Base-by-base conservation (phyloP, 345 rosid species). In the Physaria fendleri region DNA sequence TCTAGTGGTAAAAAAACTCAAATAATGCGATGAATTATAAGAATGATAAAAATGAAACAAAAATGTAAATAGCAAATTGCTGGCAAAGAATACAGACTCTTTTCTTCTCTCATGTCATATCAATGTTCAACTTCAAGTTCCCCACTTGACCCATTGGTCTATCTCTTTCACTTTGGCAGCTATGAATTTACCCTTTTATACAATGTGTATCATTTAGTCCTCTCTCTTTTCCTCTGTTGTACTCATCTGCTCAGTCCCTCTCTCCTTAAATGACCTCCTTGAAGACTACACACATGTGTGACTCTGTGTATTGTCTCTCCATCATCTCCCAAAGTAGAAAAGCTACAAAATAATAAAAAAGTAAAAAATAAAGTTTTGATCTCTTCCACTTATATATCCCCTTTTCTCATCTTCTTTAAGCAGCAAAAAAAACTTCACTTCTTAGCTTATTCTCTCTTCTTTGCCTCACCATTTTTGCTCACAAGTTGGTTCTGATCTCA, bases 201-300 rank as follows among this genome's bases (percentile, higher is more conserved):
- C 78, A 74, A 62, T 75, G 50, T 54, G 61, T 59, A 74, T n/a
- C 86, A 81, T 35, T 65, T 72, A 75, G 86, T 80, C 74, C 61
- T 47, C 59, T 79, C 72, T 65, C 23, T 14, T 60, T 64, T 61
- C 47, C 43, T 46, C 40, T 50, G 32, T n/a, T n/a, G n/a, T n/a
- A n/a, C n/a, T n/a, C n/a, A n/a, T n/a, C n/a, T n/a, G n/a, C n/a
- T n/a, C n/a, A n/a, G n/a, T n/a, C n/a, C n/a, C n/a, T n/a, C n/a
- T n/a, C n/a, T n/a, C n/a, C n/a, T n/a, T n/a, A n/a, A n/a, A n/a
- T n/a, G n/a, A n/a, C n/a, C n/a, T n/a, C 64, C 66, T 54, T 43
- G 55, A 50, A 57, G 25, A n/a, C n/a, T n/a, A n/a, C n/a, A n/a
- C n/a, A n/a, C n/a, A n/a, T n/a, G n/a, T n/a, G n/a, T n/a, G n/a